Evolutionary conservation across 495 filamentous ascomycete genomes (phyloP).

Genomic region (Massariosphaeria phaeospora): DNA sequence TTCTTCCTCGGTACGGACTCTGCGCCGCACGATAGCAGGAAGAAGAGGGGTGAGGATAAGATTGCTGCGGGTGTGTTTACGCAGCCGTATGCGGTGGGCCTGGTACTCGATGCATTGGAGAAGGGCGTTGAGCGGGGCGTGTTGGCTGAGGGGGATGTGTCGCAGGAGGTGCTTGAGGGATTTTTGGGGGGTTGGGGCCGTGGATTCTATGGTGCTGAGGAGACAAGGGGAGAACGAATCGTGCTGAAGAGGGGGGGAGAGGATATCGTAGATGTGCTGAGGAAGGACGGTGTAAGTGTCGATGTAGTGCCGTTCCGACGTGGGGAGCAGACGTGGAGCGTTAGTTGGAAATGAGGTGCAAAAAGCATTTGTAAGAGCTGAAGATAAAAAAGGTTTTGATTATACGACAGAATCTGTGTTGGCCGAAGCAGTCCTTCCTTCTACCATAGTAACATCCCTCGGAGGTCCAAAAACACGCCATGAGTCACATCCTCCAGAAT

Average conservation of each 20-base stretch:
- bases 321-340: constrained; percentile 61
- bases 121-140: constrained; percentile 62
- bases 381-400: too few relatives aligned
- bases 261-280: constrained; percentile 57
- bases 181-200: constrained; percentile 75
- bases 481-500: too few relatives aligned
- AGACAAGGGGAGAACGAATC: constrained; percentile 51
- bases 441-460: too few relatives aligned
- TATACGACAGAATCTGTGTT: too few relatives aligned
- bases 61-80: constrained; percentile 86
- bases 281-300: constrained; percentile 54
- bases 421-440: too few relatives aligned
- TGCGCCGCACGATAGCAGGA: constrained; percentile 69
- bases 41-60: constrained; percentile 61
- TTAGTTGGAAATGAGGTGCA: constrained; percentile 40
- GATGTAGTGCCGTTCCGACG: constrained; percentile 69
- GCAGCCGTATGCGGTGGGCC: constrained; percentile 75
- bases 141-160: constrained; percentile 62
- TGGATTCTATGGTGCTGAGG: constrained; percentile 60
- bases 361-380: too few relatives aligned
- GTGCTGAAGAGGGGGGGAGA: constrained; percentile 58
- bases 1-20: constrained; percentile 80
- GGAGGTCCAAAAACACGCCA: too few relatives aligned
- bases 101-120: constrained; percentile 69
- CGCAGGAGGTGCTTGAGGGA: constrained; percentile 60